Evolutionary conservation across 148 eudicot species (phyloP).

Genomic region (Fagopyrum esculentum): DNA sequence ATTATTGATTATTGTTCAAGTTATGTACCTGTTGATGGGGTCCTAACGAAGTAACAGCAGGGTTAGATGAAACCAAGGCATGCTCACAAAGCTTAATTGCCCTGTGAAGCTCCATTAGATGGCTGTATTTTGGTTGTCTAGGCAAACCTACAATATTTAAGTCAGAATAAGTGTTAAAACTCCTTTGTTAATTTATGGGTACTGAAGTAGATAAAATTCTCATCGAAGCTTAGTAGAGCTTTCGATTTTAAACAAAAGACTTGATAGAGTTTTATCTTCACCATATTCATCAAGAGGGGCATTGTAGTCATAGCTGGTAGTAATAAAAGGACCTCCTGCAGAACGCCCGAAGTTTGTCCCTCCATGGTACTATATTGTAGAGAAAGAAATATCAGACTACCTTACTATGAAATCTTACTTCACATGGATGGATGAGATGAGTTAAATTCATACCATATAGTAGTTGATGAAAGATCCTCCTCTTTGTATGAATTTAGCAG

Average conservation of each 20-base stretch:
- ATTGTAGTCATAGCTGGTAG: constrained; percentile 92
- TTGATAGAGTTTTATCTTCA: constrained; percentile 17
- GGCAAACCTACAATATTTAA: constrained; percentile 30
- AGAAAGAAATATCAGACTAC: background rate
- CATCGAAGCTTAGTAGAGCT: background rate
- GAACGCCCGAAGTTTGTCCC: constrained; percentile 94
- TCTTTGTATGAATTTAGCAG: constrained; percentile 66
- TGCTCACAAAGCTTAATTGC: constrained; percentile 46
- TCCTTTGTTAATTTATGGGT: background rate
- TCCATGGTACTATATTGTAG: constrained; percentile 66
- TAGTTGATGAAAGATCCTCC: constrained; percentile 89
- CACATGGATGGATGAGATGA: background rate
- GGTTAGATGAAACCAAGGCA: constrained; percentile 43
- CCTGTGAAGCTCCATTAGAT: constrained; percentile 40
- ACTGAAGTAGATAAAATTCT: background rate
- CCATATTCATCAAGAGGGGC: constrained; percentile 97
- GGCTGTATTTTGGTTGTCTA: constrained; percentile 54
- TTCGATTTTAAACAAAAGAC: no score
- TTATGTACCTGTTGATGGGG: constrained; percentile 37
- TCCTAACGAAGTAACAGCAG: constrained; percentile 42
- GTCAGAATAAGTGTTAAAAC: background rate
- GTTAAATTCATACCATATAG: constrained; percentile 63
- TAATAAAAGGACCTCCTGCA: constrained; percentile 90
- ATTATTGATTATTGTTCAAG: background rate
- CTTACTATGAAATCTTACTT: background rate